Evolutionary conservation across 306 rosid species (phyloP).

Genomic region (Citrullus amarus): DNA sequence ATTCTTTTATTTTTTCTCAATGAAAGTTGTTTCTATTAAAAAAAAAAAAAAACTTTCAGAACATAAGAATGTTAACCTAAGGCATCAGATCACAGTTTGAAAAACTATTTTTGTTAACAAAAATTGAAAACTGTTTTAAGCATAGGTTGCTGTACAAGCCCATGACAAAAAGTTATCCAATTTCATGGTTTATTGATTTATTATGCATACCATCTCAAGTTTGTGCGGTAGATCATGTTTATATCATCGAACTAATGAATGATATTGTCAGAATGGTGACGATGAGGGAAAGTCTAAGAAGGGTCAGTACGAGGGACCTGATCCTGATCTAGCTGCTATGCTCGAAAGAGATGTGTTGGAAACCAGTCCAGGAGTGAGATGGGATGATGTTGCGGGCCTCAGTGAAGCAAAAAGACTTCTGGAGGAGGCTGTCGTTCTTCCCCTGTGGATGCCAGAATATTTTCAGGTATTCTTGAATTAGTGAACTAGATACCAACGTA

Average conservation of each 20-base stretch:
- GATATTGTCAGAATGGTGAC: background rate
- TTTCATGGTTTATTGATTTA: background rate
- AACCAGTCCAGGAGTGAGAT: conserved; percentile 94
- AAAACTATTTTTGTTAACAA: background rate
- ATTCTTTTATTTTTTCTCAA: too few species aligned
- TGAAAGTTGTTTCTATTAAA: too few species aligned
- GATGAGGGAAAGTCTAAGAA: conserved; percentile 80
- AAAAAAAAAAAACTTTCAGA: background rate
- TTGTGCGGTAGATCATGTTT: background rate
- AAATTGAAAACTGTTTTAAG: background rate
- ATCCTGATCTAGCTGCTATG: conserved; percentile 97
- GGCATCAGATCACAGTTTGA: background rate
- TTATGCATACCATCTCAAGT: background rate
- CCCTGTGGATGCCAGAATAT: conserved; percentile 98
- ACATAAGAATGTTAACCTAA: background rate
- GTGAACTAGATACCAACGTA: background rate
- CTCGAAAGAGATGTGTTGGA: conserved; percentile 94
- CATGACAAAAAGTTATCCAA: background rate
- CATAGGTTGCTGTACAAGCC: background rate
- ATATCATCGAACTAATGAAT: background rate
- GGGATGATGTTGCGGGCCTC: conserved; percentile 98
- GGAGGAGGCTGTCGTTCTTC: conserved; percentile 99
- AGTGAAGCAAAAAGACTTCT: conserved; percentile 91
- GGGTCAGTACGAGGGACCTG: conserved; percentile 88
- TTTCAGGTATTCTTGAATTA: conserved; percentile 55